Conservation (phyloP, 2,329 filamentous ascomycete genomes). For the Periconia digitata region DNA sequence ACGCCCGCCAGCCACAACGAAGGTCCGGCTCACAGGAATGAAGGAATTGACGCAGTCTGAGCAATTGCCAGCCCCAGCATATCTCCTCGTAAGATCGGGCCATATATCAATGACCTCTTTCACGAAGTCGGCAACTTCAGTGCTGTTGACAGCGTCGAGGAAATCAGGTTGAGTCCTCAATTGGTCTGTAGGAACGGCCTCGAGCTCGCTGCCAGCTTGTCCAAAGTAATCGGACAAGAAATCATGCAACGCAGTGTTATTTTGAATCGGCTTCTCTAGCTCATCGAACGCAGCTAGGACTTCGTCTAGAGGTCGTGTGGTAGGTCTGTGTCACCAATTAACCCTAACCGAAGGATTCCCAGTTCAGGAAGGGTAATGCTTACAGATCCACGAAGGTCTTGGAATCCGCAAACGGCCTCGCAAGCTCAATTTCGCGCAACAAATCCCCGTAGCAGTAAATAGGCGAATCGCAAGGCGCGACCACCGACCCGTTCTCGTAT, state of each 20-base stretch:
- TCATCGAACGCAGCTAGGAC: conserved; percentile 63
- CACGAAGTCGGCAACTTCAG: conserved; percentile 62
- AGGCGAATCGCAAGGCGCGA: conserved; percentile 67
- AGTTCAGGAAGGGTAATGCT: conserved; percentile 8
- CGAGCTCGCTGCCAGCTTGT: conserved; percentile 64
- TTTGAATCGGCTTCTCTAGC: conserved; percentile 62
- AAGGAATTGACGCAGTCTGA: conserved; percentile 64
- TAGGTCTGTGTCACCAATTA: conserved; percentile 53
- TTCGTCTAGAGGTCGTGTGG: conserved; percentile 59
- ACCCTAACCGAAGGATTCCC: background rate
- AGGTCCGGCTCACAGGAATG: conserved; percentile 66
- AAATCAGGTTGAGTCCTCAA: conserved; percentile 62
- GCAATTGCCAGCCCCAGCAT: conserved; percentile 54
- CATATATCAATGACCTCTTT: conserved; percentile 68
- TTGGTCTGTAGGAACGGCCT: conserved; percentile 54
- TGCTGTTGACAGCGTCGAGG: conserved; percentile 57
- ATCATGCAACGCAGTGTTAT: conserved; percentile 62
- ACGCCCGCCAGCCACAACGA: conserved; percentile 71
- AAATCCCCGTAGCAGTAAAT: conserved; percentile 69
- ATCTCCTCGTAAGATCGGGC: conserved; percentile 66
- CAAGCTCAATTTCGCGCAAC: conserved; percentile 63
- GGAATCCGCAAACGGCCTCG: conserved; percentile 65
- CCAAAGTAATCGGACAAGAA: conserved; percentile 67
- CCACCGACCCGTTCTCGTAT: conserved; percentile 62
- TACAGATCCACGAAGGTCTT: conserved; percentile 68